phyloP scores from a whole-genome alignment of 2,329 filamentous ascomycete species.

The Hypoxylon sp. region DNA sequence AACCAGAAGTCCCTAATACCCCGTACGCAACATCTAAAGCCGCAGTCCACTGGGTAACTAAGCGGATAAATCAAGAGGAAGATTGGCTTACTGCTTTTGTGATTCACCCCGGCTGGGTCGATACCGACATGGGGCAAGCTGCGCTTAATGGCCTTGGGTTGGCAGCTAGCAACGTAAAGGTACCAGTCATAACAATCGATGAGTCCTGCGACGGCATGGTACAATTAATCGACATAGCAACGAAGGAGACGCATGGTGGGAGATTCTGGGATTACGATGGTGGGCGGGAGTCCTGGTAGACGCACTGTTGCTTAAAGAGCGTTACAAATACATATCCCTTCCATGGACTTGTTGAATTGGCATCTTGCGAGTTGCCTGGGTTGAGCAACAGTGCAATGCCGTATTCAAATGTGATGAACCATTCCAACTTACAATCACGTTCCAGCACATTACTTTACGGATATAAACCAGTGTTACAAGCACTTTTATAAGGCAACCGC shows the following conservation, averaged over 20 bases:
- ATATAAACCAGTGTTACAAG: background rate
- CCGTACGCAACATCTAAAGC: slow-evolving; percentile 63
- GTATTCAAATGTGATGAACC: background rate
- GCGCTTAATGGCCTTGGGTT: slow-evolving; percentile 54
- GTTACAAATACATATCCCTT: background rate
- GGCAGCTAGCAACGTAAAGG: slow-evolving; percentile 16
- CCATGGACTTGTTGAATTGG: background rate
- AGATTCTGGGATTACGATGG: slow-evolving; percentile 32
- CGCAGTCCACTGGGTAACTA: slow-evolving; percentile 53
- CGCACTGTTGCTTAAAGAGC: background rate
- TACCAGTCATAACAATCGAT: slow-evolving; percentile 56
- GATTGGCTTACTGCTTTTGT: slow-evolving; percentile 53
- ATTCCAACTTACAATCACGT: background rate
- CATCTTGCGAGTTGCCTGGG: background rate
- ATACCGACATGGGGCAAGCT: slow-evolving; percentile 59
- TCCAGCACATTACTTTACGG: no score
- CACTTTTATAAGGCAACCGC: background rate
- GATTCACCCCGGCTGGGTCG: slow-evolving; percentile 56
- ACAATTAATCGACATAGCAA: slow-evolving; percentile 35
- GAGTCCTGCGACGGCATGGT: slow-evolving; percentile 55
- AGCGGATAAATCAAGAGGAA: slow-evolving; percentile 52
- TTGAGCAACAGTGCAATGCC: background rate
- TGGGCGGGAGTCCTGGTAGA: slow-evolving; percentile 31
- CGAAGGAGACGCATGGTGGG: slow-evolving; percentile 42
- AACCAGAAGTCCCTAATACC: slow-evolving; percentile 50